Evolutionary conservation across 192 early-diverging fungal genomes (phyloP).

Genomic region (Chytriomyces hyalinus): DNA sequence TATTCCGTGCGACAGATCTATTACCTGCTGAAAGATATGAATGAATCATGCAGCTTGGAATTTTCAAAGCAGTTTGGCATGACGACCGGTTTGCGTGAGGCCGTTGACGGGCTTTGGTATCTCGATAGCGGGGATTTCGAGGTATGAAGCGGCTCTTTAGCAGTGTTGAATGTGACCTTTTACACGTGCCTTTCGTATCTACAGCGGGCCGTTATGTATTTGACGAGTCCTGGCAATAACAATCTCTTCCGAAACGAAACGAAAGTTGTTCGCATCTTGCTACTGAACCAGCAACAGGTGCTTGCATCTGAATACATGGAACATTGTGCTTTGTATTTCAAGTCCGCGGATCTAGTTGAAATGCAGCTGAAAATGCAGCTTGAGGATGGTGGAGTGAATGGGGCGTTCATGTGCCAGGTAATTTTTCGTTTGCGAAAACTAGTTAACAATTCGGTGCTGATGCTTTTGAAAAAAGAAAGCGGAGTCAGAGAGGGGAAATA

Average conservation of each 20-base stretch:
- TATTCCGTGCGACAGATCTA: not conserved
- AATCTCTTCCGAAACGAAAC: conserved; percentile 1
- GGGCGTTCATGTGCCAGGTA: conserved; percentile 12
- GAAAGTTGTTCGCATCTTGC: not conserved
- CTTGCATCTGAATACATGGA: conserved; percentile 3
- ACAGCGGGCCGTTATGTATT: conserved; percentile 8
- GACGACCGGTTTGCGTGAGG: not conserved
- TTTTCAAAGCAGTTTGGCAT: not conserved
- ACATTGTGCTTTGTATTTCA: not conserved
- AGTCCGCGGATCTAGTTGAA: not conserved
- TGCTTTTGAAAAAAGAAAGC: not conserved
- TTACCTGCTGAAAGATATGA: conserved; percentile 7
- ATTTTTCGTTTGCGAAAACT: no score
- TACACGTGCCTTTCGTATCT: not conserved
- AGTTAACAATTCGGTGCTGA: no score
- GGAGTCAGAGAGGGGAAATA: not conserved
- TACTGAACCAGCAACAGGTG: not conserved
- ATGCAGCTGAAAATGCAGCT: not conserved
- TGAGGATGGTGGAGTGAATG: not conserved
- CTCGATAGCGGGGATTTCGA: conserved; percentile 10
- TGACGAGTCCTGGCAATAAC: not conserved
- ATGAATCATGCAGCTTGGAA: not conserved
- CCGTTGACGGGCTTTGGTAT: conserved; percentile 9
- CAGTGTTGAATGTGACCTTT: no score
- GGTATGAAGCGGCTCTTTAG: not conserved